These are phyloP conservation scores for Dryas integrifolia DNA, from an alignment of 331 rosid genomes.

Conservation along the genomic window DNA sequence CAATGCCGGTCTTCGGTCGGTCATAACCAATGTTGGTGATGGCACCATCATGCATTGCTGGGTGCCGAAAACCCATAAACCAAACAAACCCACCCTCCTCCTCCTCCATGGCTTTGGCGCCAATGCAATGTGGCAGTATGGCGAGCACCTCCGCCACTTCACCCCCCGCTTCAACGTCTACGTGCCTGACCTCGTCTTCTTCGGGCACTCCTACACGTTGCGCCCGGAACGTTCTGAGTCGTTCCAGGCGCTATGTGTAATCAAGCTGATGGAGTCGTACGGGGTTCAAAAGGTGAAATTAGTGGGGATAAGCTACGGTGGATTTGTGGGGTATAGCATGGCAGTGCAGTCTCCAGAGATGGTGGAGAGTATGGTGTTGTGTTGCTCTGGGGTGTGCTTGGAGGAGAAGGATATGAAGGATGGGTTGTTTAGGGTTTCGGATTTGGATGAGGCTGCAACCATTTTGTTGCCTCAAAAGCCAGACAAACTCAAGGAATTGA, in stretches of 20 bases:
- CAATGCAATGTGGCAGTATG: slow-evolving; percentile 81
- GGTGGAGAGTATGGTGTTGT: slow-evolving; percentile 55
- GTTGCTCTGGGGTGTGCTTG: slow-evolving; percentile 67
- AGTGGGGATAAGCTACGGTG: slow-evolving; percentile 82
- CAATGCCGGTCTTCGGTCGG: slow-evolving; percentile 60
- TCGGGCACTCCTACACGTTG: slow-evolving; percentile 55
- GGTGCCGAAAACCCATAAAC: slow-evolving; percentile 49
- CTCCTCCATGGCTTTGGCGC: slow-evolving; percentile 75
- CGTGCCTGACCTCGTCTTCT: slow-evolving; percentile 73
- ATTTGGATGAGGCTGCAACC: slow-evolving; percentile 56
- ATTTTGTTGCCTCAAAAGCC: slow-evolving; percentile 70
- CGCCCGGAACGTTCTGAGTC: slow-evolving; percentile 50
- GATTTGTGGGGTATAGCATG: slow-evolving; percentile 61
- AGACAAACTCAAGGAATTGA: slow-evolving; percentile 50
- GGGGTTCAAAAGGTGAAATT: slow-evolving; percentile 46
- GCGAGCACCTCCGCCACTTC: slow-evolving; percentile 50
- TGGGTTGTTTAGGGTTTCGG: slow-evolving; percentile 53
- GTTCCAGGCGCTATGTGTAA: slow-evolving; percentile 56
- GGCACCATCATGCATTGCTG: slow-evolving; percentile 73
- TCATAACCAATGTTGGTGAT: slow-evolving; percentile 40
- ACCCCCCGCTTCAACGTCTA: slow-evolving; percentile 46
- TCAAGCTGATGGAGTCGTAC: slow-evolving; percentile 49
- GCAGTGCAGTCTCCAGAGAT: slow-evolving; percentile 52
- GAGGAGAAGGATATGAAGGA: slow-evolving; percentile 62
- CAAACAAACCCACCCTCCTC: slow-evolving; percentile 46